Conservation (phyloP, 495 filamentous ascomycete species). For the Xylaria sp. region DNA sequence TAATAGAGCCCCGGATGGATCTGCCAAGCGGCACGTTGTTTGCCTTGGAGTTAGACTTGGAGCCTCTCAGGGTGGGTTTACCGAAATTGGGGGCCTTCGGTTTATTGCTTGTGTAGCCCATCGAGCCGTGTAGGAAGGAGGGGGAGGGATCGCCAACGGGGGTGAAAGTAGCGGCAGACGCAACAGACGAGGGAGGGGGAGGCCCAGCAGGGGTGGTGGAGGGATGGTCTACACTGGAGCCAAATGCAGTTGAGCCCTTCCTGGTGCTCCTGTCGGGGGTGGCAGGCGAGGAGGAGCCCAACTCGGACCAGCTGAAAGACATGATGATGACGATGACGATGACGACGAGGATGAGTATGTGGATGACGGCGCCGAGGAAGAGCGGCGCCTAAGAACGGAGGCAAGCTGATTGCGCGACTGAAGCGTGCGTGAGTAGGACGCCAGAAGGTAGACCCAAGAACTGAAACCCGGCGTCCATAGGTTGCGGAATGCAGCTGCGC, state of each 20-base stretch:
- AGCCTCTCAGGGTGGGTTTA: conserved; percentile 48
- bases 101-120: conserved; percentile 53
- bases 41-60: conserved; percentile 43
- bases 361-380: conserved; percentile 22
- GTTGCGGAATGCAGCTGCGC: not conserved
- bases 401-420: conserved; percentile 8
- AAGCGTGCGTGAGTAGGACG: not conserved
- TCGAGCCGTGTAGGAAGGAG: conserved; percentile 70
- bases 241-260: conserved; percentile 35
- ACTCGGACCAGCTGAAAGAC: conserved; percentile 43
- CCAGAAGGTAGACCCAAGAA: not conserved
- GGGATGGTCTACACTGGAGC: conserved; percentile 49
- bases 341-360: too few relatives aligned
- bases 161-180: conserved; percentile 71
- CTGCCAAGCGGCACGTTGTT: conserved; percentile 52
- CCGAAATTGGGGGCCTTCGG: conserved; percentile 54
- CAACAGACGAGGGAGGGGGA: conserved; percentile 61
- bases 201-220: conserved; percentile 82
- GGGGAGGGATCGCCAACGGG: conserved; percentile 73
- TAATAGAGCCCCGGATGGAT: conserved; percentile 47
- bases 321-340: conserved; percentile 37
- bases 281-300: conserved; percentile 43
- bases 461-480: not conserved
- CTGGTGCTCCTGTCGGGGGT: conserved; percentile 44
- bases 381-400: conserved; percentile 21